Base-by-base conservation (phyloP, 2,329 filamentous ascomycete genomes). In the Cercospora canescens region DNA sequence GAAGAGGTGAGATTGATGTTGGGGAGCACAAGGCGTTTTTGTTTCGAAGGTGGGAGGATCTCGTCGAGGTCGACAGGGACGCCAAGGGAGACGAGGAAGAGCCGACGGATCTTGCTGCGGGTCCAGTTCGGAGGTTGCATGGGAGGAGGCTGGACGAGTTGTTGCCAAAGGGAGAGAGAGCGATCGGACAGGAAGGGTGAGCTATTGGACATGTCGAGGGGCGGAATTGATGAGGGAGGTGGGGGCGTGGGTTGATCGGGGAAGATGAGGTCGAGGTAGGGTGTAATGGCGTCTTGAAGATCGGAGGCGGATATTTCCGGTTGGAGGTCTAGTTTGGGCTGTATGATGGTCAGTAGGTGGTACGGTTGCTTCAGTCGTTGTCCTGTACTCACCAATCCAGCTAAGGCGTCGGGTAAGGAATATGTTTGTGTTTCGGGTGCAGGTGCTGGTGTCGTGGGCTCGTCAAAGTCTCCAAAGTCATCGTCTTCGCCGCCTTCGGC, bases 51-150 rank as follows among this genome's bases (percentile, higher is more conserved):
- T 0, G 95, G 95, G 7, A 99, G 87, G 63, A 99, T 98, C 81
- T 99, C 95, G 79, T 99, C 95, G 0, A 99, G 85, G 74, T 99
- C 95, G 52, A 99, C 93, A 1, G 95, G 95, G 0, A 99, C 95
- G 18, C 95, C 95, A 0, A 99, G 87, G 1, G 94, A 97, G 62
- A 99, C 94, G 48, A 99, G 88, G 78, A 99, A 99, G 28, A 99
- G 87, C 30, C 95, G 91, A 61, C 95, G 89, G 73, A 97, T 99
- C 60, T 94, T 92, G 60, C 93, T 97, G 70, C 95, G 92, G 66
- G 97, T 96, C 95, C 95, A 99, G 79, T 99, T 95, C 0, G 95
- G 94, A 6, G 95, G 95, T 74, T 97, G 93, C 39, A 99, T 87
- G 2, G 95, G 94, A 1, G 95, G 95, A 21, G 95, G 94, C 2